These are phyloP conservation scores for Fagus crenata DNA, from an alignment of 306 rosid genomes.

Conservation along the genomic window DNA sequence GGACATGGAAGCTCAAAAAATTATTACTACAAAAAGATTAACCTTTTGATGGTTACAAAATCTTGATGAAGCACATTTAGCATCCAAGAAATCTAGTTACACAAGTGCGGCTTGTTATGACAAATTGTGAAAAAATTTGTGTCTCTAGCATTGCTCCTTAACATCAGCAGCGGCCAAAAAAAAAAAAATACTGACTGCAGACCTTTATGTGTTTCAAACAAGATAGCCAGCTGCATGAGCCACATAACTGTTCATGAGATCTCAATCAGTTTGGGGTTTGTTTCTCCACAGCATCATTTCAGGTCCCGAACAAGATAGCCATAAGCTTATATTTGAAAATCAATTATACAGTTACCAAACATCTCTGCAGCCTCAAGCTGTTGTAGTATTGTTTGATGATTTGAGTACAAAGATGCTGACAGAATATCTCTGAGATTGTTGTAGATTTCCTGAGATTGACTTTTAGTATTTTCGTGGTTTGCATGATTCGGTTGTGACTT, in stretches of 20 bases:
- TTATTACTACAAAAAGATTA: neutral
- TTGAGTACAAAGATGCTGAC: slow-evolving; percentile 38
- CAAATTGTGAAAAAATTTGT: no score
- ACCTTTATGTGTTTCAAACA: neutral
- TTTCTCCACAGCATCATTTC: slow-evolving; percentile 15
- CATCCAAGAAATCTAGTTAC: no score
- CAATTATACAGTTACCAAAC: slow-evolving; percentile 60
- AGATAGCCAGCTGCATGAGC: neutral
- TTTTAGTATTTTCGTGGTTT: slow-evolving; percentile 25
- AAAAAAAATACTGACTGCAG: neutral
- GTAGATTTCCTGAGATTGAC: slow-evolving; percentile 42
- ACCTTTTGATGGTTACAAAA: neutral
- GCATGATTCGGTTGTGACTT: slow-evolving; percentile 31
- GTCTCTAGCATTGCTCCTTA: no score
- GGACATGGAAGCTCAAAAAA: neutral
- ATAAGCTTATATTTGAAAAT: slow-evolving; percentile 57
- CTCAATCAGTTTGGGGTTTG: neutral
- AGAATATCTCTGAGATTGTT: slow-evolving; percentile 46
- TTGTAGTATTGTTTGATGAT: slow-evolving; percentile 35
- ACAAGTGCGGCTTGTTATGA: no score
- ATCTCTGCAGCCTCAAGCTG: slow-evolving; percentile 60
- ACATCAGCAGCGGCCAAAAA: neutral
- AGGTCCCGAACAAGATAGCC: slow-evolving; percentile 14
- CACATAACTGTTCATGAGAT: neutral
- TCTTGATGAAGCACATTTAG: neutral